A percentile compares a stretch with the other conserved stretches of the same genome.
Conservation (phyloP, 1,284 basidiomycete genomes). For the Cutaneotrichosporon curvatum region DNA sequence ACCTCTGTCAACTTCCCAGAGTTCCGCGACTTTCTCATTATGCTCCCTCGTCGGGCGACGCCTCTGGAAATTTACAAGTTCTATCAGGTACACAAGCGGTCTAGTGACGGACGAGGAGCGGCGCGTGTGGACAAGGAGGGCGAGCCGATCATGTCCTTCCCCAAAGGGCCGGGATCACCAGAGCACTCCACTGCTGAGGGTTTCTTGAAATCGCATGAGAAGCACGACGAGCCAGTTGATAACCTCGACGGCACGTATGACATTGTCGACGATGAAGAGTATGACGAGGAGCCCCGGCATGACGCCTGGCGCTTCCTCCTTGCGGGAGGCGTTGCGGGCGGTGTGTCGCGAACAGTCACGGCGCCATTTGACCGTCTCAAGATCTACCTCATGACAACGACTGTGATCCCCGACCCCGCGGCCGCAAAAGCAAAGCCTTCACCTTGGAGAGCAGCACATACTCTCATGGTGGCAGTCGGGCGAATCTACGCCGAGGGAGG, state of each 20-base stretch:
- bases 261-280: conserved; percentile 54
- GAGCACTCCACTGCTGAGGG: conserved; percentile 21
- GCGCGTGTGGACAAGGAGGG: conserved; percentile 83
- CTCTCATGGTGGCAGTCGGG: conserved; percentile 64
- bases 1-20: conserved; percentile 65
- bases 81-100: conserved; percentile 67
- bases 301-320: conserved; percentile 82
- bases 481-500: conserved; percentile 80
- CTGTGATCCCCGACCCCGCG: conserved; percentile 11
- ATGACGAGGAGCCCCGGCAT: conserved; percentile 59
- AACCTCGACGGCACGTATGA: conserved; percentile 49
- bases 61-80: conserved; percentile 71
- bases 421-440: conserved; percentile 42
- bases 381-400: conserved; percentile 87
- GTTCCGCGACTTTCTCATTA: conserved; percentile 81
- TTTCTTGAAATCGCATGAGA: conserved; percentile 19
- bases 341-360: conserved; percentile 90
- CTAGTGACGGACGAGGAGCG: conserved; percentile 65
- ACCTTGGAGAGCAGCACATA: conserved; percentile 26
- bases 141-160: conserved; percentile 47
- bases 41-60: conserved; percentile 72
- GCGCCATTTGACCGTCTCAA: conserved; percentile 97
- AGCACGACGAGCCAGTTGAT: conserved; percentile 40
- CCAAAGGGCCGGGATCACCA: conserved; percentile 27
- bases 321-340: conserved; percentile 90